Evolutionary conservation across 108 stramenopile genomes (phyloP), one percentile per base, ranked within the genome.

Genomic region (Phaeodactylum tricornutum): DNA sequence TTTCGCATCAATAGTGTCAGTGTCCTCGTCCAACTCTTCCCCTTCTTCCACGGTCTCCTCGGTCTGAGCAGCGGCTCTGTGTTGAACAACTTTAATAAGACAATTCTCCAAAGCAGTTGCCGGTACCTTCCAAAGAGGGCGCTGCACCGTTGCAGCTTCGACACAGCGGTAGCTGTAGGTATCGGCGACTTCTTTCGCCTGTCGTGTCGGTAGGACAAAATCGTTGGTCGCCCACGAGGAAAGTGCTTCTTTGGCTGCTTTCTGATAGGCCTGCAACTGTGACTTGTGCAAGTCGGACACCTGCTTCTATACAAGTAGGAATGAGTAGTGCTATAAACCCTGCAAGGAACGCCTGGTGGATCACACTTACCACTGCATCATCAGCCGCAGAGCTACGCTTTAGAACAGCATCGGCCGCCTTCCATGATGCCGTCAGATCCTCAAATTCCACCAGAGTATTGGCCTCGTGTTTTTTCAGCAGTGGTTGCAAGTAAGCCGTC

Each of bases 21-120:
- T n/a, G n/a, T n/a, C 66, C 37, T 69, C 71, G 45, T 76, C 69
- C 8, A 76, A 64, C 59, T 76, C 71, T 48, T 66, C 63, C 67
- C 67, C 71, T 32, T 60, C 67, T 35, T 69, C 67, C 62, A 69
- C 20, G 53, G 60, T 14, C 14, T 34, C 33, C 11, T 34, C 33
- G 11, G 9, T 14, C 33, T 34, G 11, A 14, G 11, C 33, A 34
- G 14, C 14, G 9, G 9, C 33, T 34, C 33, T 14, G 33, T 34
- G 11, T 9, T 14, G 9, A 11, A 11, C 33, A 11, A 11, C 33
- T 34, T 9, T 14, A 34, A 11, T 34, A 14, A 34, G 33, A 34
- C 11, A 34, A 34, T 34, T 14, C 14, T 34, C 33, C 14, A 14
- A 9, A 34, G 33, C 33, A 34, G n/a, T n/a, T 34, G 14, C 33